Evolutionary conservation across 108 stramenopile genomes (phyloP), one percentile per base, ranked within the genome.

Genomic region (Nitzschia sp.): DNA sequence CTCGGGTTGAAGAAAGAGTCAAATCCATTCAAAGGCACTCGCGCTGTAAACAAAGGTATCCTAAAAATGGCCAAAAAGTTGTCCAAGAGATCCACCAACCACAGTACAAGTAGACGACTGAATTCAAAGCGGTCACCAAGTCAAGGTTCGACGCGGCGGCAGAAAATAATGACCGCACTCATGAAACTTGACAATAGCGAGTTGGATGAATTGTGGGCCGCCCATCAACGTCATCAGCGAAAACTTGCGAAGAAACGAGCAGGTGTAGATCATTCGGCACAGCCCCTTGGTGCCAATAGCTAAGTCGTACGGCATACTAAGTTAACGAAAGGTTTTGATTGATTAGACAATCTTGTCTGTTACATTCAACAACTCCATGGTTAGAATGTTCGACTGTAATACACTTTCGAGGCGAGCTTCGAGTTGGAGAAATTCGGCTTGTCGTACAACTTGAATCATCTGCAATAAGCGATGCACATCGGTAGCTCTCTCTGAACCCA

Each of bases 1-100:
- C 54, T 92, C 16, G 68, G 73, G 21, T 72, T 89, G 23, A 85
- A 83, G 61, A 38, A 44, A 33, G 79, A 80, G 72, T 64, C 78
- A 21, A 86, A 82, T 44, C 64, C 80, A 9, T 92, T 92, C 72
- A 35, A 87, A 38, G 54, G 82, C 11, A 81, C 81, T 55, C 81
- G 75, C 34, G 60, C 77, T 30, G 72, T 92, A 30, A 89, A 80
- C 75, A 89, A 92, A 64, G 72, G 55, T 13, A 68, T 85, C n/a
- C 58, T 70, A n/a, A 77, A 74, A 36, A 31, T 68, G 31, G 84
- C 83, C 34, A 75, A 72, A 21, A 68, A 61, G 27, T 4, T 48
- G 22, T 29, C 55, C 16, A 55, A 58, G 25, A 17, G 21, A 19
- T 13, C 52, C 9, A 4, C 33, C 17, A 9, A 6, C 38, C 6